These are phyloP conservation scores for Clarireedia hainanense DNA, from an alignment of 2,329 filamentous ascomycete genomes.

Conservation along the genomic window DNA sequence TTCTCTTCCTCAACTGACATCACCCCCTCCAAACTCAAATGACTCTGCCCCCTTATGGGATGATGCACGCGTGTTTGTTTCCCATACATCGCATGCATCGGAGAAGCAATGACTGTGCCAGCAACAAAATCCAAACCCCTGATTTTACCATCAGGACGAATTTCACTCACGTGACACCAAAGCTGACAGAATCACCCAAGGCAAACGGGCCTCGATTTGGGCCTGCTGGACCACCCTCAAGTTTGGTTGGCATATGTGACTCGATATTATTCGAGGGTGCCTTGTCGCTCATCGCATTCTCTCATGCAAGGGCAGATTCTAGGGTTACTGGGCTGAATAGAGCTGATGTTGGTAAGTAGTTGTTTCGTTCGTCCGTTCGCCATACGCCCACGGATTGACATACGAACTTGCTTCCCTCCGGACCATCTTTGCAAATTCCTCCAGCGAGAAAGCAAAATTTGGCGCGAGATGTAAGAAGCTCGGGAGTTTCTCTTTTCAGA, in stretches of 20 bases:
- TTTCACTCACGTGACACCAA: background rate
- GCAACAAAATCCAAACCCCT: background rate
- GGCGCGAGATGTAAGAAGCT: no score
- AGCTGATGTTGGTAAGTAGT: no score
- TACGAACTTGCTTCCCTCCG: no score
- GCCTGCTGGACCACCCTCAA: background rate
- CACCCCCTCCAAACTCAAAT: background rate
- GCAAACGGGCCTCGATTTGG: conserved; percentile 9
- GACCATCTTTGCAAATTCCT: no score
- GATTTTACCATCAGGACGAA: background rate
- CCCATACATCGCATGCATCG: background rate
- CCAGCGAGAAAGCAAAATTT: no score
- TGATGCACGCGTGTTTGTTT: background rate
- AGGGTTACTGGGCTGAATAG: no score
- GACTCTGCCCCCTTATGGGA: background rate
- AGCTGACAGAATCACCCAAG: conserved; percentile 1
- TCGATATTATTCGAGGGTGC: background rate
- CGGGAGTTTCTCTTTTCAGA: no score
- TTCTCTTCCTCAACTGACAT: background rate
- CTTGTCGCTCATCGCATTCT: background rate
- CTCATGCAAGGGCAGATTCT: background rate
- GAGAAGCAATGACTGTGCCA: background rate
- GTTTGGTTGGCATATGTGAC: background rate
- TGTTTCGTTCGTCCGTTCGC: no score
- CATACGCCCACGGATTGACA: no score